A percentile compares a stretch with the other conserved stretches of the same genome.
These are phyloP conservation scores for Solidago caesia DNA, from an alignment of 129 eudicot species.

Conservation along the genomic window DNA sequence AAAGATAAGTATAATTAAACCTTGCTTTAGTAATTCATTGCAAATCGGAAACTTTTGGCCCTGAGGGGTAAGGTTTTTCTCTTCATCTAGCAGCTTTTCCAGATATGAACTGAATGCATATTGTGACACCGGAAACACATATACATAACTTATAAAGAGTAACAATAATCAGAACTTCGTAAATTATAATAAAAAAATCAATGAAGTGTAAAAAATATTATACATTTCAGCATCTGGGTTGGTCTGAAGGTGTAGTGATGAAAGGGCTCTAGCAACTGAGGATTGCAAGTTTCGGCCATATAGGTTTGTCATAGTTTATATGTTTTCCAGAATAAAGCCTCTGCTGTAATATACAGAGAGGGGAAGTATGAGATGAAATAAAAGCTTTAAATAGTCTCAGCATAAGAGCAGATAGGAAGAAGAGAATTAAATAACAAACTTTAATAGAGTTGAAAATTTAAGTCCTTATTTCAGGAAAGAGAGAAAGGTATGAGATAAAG, in stretches of 20 bases:
- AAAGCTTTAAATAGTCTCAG: constrained; percentile 18
- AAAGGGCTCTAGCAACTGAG: constrained; percentile 55
- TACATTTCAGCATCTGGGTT: constrained; percentile 63
- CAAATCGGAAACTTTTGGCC: constrained; percentile 63
- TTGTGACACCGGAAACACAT: constrained; percentile 11
- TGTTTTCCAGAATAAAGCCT: background rate
- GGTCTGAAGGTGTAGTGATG: constrained; percentile 52
- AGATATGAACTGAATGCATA: constrained; percentile 54
- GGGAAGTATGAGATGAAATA: background rate
- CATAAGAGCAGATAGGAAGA: constrained; percentile 15
- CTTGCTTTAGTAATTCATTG: constrained; percentile 69
- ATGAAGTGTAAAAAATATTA: constrained; percentile 1
- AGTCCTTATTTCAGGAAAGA: background rate
- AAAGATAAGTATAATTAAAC: constrained; percentile 27
- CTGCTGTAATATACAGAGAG: background rate
- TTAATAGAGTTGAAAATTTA: constrained; percentile 17
- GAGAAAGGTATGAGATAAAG: too few species aligned
- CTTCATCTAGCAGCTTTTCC: constrained; percentile 63
- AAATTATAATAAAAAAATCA: constrained; percentile 1
- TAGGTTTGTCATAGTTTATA: constrained; percentile 54
- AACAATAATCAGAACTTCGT: background rate
- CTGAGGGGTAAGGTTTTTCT: constrained; percentile 54
- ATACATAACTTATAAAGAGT: constrained; percentile 6
- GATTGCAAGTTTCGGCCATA: constrained; percentile 49
- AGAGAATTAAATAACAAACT: constrained; percentile 10